These are phyloP conservation scores for Blastomyces silverae DNA, from an alignment of 2,329 filamentous ascomycete species.

Conservation along the genomic window DNA sequence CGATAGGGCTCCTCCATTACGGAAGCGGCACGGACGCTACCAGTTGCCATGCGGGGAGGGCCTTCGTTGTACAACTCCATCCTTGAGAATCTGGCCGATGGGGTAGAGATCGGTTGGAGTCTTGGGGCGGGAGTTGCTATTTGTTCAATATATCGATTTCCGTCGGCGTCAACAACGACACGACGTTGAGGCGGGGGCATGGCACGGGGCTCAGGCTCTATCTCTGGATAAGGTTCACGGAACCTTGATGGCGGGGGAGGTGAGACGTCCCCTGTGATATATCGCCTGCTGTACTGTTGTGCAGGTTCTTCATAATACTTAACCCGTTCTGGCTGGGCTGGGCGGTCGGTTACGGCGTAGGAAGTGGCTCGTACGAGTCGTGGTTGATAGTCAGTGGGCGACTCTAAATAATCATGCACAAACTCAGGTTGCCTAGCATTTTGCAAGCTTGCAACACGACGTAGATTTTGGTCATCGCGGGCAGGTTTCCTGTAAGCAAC, in stretches of 20 bases:
- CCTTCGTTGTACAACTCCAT: constrained; percentile 33
- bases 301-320: constrained; percentile 37
- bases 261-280: constrained; percentile 34
- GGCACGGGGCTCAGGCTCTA: constrained; percentile 39
- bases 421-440: constrained; percentile 40
- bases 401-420: constrained; percentile 41
- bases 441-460: constrained; percentile 44
- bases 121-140: constrained; percentile 37
- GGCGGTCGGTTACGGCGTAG: constrained; percentile 37
- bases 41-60: constrained; percentile 27
- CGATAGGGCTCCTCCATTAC: constrained; percentile 40
- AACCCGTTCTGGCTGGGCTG: constrained; percentile 31
- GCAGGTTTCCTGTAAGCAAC: constrained; percentile 33
- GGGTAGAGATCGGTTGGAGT: constrained; percentile 23
- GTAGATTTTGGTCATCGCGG: constrained; percentile 42
- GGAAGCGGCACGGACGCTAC: constrained; percentile 37
- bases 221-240: constrained; percentile 40
- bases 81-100: constrained; percentile 25
- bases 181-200: constrained; percentile 54
- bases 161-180: constrained; percentile 75
- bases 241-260: constrained; percentile 31
- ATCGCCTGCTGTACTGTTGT: constrained; percentile 30
- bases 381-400: constrained; percentile 34
- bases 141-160: constrained; percentile 66
- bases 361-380: constrained; percentile 35